Conservation (phyloP, 805 yeast genomes). For the Candida ortonii region DNA sequence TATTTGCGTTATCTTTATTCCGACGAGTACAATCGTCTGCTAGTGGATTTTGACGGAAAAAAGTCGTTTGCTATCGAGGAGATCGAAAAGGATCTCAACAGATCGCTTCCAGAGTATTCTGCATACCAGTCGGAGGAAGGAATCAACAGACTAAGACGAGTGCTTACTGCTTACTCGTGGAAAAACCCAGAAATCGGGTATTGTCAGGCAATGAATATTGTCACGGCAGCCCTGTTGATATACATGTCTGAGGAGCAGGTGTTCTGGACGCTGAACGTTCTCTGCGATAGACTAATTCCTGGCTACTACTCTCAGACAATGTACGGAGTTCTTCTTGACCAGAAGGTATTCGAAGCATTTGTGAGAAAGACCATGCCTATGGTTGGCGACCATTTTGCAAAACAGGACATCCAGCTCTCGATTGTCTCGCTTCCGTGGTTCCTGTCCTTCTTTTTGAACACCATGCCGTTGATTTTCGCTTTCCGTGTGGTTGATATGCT, state of each 20-base stretch:
- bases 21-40: constrained; percentile 55
- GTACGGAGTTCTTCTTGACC: constrained; percentile 96
- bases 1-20: constrained; percentile 63
- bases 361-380: constrained; percentile 89
- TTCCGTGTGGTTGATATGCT: constrained; percentile 88
- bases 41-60: constrained; percentile 60
- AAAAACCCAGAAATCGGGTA: constrained; percentile 95
- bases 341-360: constrained; percentile 85
- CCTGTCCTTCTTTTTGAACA: constrained; percentile 78
- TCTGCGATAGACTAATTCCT: constrained; percentile 85
- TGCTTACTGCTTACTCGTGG: constrained; percentile 93
- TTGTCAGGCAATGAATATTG: constrained; percentile 98
- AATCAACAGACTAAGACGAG: constrained; percentile 77
- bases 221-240: constrained; percentile 71
- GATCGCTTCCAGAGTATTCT: constrained; percentile 93
- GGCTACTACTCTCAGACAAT: constrained; percentile 96
- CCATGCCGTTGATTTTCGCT: constrained; percentile 94
- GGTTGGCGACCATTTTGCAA: constrained; percentile 75
- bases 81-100: constrained; percentile 90
- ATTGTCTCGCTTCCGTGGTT: constrained; percentile 97
- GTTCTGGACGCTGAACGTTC: constrained; percentile 79
- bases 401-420: constrained; percentile 83
- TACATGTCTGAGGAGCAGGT: constrained; percentile 97
- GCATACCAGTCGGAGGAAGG: constrained; percentile 91
- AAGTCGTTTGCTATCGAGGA: constrained; percentile 88